phyloP scores from a whole-genome alignment of 192 early-diverging fungal species.

The Dissophora ornata region DNA sequence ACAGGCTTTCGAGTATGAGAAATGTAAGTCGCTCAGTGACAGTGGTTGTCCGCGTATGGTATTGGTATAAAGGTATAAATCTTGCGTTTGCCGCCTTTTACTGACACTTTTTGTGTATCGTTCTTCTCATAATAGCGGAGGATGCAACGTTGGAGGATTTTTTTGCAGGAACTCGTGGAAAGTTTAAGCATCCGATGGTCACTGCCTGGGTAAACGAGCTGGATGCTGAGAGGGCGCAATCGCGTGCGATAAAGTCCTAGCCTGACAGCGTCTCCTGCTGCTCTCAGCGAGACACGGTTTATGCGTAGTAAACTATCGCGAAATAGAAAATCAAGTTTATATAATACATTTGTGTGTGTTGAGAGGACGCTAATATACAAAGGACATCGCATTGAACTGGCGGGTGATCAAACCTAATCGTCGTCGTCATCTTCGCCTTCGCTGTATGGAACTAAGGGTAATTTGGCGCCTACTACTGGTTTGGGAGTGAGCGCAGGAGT shows the following conservation, averaged over 20 bases:
- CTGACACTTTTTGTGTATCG: no score
- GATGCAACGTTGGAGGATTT: conserved; percentile 76
- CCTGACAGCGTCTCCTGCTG: no score
- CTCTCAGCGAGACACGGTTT: no score
- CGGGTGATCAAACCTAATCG: conserved; percentile 3
- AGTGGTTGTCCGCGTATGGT: no score
- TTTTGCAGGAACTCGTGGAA: conserved; percentile 82
- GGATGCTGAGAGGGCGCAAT: conserved; percentile 63
- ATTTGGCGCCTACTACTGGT: conserved; percentile 2
- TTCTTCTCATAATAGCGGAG: conserved; percentile 56
- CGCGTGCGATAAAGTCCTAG: conserved; percentile 35
- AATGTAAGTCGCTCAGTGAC: conserved; percentile 63
- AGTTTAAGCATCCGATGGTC: conserved; percentile 87
- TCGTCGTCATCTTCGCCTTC: conserved; percentile 15
- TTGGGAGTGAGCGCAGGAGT: neutral
- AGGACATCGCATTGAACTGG: no score
- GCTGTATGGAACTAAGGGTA: conserved; percentile 32
- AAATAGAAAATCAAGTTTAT: no score
- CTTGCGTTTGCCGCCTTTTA: no score
- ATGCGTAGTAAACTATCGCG: no score
- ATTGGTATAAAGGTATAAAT: no score
- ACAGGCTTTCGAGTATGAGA: conserved; percentile 92
- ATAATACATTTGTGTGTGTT: no score
- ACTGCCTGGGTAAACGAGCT: conserved; percentile 87
- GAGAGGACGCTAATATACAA: neutral